phyloP scores from a whole-genome alignment of 148 eudicot genomes.

The Cornus florida region DNA sequence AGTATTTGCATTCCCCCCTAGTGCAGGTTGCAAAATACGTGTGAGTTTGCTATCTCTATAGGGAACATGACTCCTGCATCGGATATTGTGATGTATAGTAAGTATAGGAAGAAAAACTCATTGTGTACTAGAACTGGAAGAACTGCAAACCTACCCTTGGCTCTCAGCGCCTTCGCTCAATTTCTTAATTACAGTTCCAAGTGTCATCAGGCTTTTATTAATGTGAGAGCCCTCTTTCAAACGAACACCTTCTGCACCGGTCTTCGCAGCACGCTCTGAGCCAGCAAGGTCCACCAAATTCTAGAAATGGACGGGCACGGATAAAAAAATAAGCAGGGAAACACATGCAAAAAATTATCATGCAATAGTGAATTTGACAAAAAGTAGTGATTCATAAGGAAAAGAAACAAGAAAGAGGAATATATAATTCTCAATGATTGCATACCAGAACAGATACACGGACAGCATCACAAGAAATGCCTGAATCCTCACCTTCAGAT shows the following conservation, averaged over 20 bases:
- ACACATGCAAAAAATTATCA: conserved; percentile 2
- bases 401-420: conserved; percentile 6
- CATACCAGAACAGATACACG: conserved; percentile 95
- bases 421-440: neutral
- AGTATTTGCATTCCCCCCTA: conserved; percentile 97
- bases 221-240: conserved; percentile 98
- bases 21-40: conserved; percentile 95
- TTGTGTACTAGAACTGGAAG: neutral
- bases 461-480: conserved; percentile 87
- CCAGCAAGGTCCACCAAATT: conserved; percentile 99
- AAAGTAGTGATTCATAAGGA: neutral
- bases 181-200: conserved; percentile 96
- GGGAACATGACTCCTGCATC: conserved; percentile 90
- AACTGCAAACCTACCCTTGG: conserved; percentile 68
- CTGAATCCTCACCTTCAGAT: conserved; percentile 63
- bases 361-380: neutral
- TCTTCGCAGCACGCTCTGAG: conserved; percentile 98
- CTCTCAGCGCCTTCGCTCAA: conserved; percentile 98
- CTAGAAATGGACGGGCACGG: conserved; percentile 31
- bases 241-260: conserved; percentile 99
- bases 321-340: conserved; percentile 5
- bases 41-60: conserved; percentile 98
- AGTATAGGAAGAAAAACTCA: neutral
- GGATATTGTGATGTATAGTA: conserved; percentile 13
- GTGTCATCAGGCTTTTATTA: conserved; percentile 95